Evolutionary conservation across 208 protist species (phyloP).

Genomic region (Wallacemonas sp.): DNA sequence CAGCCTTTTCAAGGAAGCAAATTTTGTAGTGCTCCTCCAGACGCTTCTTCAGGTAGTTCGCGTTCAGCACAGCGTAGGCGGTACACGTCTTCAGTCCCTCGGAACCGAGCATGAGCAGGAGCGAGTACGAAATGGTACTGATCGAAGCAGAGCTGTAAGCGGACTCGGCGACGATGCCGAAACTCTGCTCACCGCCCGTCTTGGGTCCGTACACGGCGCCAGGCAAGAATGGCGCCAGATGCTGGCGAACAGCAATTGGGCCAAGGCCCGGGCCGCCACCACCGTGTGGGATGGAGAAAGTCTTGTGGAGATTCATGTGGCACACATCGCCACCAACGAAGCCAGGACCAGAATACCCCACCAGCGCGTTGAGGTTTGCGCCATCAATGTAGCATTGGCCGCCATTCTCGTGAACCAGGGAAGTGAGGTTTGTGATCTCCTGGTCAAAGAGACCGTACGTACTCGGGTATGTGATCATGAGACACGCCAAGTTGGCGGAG

Average conservation of each 20-base stretch:
- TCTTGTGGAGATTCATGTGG: constrained; percentile 99
- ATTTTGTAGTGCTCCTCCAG: constrained; percentile 95
- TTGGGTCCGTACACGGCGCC: constrained; percentile 62
- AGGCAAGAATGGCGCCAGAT: constrained; percentile 94
- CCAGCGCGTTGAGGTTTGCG: constrained; percentile 98
- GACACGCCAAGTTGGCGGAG: constrained; percentile 87
- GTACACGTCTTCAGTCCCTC: constrained; percentile 91
- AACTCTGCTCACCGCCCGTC: constrained; percentile 61
- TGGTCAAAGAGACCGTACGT: constrained; percentile 98
- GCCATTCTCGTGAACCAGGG: constrained; percentile 89
- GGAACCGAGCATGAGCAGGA: constrained; percentile 95
- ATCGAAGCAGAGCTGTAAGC: constrained; percentile 95
- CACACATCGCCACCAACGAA: constrained; percentile 97
- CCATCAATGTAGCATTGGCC: constrained; percentile 98
- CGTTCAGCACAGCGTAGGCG: constrained; percentile 96
- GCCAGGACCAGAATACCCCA: constrained; percentile 94
- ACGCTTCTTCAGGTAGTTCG: constrained; percentile 97
- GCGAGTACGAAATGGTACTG: constrained; percentile 95
- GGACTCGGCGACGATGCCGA: constrained; percentile 92
- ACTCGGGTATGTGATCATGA: constrained; percentile 99
- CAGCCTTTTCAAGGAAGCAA: constrained; percentile 86
- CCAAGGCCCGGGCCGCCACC: constrained; percentile 98
- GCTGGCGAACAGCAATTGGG: constrained; percentile 94
- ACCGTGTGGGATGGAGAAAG: constrained; percentile 97
- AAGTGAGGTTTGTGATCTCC: constrained; percentile 86